Base-by-base conservation (phyloP, 139 green algal genomes). In the Monoraphidium neglectum region DNA sequence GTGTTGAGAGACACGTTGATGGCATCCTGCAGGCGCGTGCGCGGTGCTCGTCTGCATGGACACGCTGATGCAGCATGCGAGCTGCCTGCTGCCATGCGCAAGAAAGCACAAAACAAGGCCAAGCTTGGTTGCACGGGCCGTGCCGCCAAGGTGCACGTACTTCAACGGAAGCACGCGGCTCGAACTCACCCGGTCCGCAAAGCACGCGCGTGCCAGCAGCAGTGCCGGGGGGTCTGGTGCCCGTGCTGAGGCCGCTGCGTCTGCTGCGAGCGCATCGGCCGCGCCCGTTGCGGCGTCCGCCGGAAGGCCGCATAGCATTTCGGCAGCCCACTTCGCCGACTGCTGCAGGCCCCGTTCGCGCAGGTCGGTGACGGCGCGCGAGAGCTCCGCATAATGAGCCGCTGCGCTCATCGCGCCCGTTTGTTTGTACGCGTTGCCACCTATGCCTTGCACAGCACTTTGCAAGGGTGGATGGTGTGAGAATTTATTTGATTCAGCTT, bases 101-200 rank as follows among this genome's bases (percentile, higher is more conserved):
- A 13, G 38, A 30, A 24, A 67, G 72, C 72, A 57, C 15, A 53
- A 47, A 36, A 72, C 30, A 33, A 12, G 16, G 60, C 60, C 40
- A 18, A 21, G 60, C 60, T n/a, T 33, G 35, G 28, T 4, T 10
- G 28, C 8, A 23, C 54, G 32, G 16, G 67, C 28, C 16, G 35
- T 4, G 28, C 5, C 28, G 3, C 46, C 24, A 6, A 8, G 36
- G 21, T 30, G 6, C 47, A 0, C 4, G 15, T 28, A 30, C 37
- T 28, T 35, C 56, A 54, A 1, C 60, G n/a, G n/a, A n/a, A n/a
- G n/a, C n/a, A n/a, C n/a, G n/a, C n/a, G n/a, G n/a, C n/a, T n/a
- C n/a, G n/a, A n/a, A n/a, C 63, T 18, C 24, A 91, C 91, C 86
- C 91, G 92, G 32, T 86, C 36, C 36, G 95, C 82, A 79, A 97